Base-by-base conservation (phyloP, 2,329 filamentous ascomycete genomes). In the Simplicillium sp. region DNA sequence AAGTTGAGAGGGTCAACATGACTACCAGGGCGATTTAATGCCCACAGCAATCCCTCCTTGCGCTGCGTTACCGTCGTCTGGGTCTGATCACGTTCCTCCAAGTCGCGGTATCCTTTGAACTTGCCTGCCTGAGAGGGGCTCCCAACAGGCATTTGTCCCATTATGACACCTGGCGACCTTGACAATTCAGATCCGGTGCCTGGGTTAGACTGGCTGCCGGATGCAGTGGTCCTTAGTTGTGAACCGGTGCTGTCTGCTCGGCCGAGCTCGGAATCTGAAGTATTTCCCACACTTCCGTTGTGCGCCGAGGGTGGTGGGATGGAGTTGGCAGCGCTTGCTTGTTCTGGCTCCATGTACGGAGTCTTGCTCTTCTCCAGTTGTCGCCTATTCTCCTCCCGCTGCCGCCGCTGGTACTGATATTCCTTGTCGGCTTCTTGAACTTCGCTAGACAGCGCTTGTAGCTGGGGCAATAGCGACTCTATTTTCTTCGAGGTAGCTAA, bases 341-440 rank as follows among this genome's bases (percentile, higher is more conserved):
- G 72, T 40, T 87, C 83, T 9, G 82, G 78, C 51, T 89, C 85
- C 36, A 77, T 70, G 55, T 84, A 86, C 8, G 74, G 68, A 41
- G 80, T 80, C 46, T 83, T 89, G 58, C 82, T 90, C 66, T 92
- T 96, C 61, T 98, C 92, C 11, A 98, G 66, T 14, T 84, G 76
- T 40, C 92, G 76, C 42, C 94, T 76, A 66, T 97, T 96, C 62
- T 97, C 92, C 58, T 98, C 92, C 33, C 92, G 77, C 58, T 97
- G 92, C n/a, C 87, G 87, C 39, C 89, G 75, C 56, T 95, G 87
- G 44, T 97, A 87, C 55, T 96, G 88, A 56, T 92, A 98, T 55
- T 97, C 90, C 60, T 97, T 96, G 59, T 97, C 89, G 17, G 88
- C 88, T 52, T 92, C 83, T 46, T 80, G 80, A n/a, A 98, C 92